Conservation (phyloP, 129 eudicot species). For the Calendula officinalis region DNA sequence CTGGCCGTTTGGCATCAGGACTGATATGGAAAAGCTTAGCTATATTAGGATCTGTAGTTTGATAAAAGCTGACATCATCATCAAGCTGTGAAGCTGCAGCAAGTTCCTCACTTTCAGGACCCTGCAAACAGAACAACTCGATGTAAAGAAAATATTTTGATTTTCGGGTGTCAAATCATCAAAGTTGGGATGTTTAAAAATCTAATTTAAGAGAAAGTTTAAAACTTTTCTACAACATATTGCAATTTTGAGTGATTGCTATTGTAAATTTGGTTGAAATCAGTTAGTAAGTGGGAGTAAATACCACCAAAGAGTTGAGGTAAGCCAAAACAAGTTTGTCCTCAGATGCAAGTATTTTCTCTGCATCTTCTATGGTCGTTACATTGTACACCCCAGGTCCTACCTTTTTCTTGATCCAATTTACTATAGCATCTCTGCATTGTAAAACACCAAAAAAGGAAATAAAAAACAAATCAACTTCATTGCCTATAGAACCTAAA, state of each 20-base stretch:
- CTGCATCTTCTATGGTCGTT: conserved; percentile 76
- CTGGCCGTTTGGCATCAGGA: conserved; percentile 60
- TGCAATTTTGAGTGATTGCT: background rate
- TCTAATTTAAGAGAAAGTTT: background rate
- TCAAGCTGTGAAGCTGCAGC: conserved; percentile 84
- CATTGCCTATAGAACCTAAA: conserved; percentile 2
- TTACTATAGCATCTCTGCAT: conserved; percentile 73
- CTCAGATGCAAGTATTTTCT: conserved; percentile 59
- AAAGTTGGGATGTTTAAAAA: background rate
- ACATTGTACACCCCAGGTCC: conserved; percentile 82
- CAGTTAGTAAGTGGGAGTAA: background rate
- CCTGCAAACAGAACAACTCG: conserved; percentile 40
- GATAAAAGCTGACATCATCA: conserved; percentile 77
- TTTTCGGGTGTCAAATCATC: background rate
- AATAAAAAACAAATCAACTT: background rate
- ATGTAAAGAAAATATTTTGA: background rate
- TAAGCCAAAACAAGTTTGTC: conserved; percentile 67
- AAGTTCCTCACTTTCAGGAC: conserved; percentile 76
- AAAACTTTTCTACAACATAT: background rate
- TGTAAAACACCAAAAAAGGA: conserved; percentile 15
- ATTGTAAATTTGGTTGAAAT: background rate
- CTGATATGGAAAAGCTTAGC: conserved; percentile 75
- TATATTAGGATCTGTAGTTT: conserved; percentile 65
- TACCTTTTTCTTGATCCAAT: conserved; percentile 83
- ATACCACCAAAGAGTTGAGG: conserved; percentile 79